Evolutionary conservation across 169 alveolate genomes (phyloP).

Genomic region (Eimeria tenella): DNA sequence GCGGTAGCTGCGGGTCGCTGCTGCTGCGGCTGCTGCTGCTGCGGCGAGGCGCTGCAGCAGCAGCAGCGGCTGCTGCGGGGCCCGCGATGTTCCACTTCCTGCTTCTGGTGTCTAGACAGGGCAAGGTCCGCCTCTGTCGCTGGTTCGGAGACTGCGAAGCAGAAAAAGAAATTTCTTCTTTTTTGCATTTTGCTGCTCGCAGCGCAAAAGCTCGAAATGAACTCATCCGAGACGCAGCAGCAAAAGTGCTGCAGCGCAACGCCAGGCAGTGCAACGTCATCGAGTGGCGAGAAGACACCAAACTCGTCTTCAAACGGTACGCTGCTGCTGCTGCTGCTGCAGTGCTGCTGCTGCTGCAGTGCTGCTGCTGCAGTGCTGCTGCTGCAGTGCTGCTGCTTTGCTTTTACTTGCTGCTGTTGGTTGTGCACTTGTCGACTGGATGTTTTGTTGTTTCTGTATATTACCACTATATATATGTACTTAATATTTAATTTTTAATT

Average conservation of each 20-base stretch:
- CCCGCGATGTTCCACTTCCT: constrained; percentile 97
- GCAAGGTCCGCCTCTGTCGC: constrained; percentile 97
- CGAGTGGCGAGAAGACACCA: constrained; percentile 97
- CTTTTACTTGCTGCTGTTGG: too few species aligned
- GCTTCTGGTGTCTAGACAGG: constrained; percentile 97
- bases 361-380: background rate
- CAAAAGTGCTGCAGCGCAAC: constrained; percentile 94
- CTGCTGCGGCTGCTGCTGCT: constrained; percentile 5
- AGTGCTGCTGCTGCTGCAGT: background rate
- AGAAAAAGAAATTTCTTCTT: background rate
- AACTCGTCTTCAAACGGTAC: constrained; percentile 96
- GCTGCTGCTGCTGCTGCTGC: background rate
- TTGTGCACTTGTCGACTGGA: too few species aligned
- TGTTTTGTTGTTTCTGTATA: too few species aligned
- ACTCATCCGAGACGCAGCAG: constrained; percentile 93
- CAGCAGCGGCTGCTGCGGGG: background rate
- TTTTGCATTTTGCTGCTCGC: constrained; percentile 3
- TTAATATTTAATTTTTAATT: too few species aligned
- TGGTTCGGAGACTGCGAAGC: constrained; percentile 79
- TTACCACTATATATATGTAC: too few species aligned
- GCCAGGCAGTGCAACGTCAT: constrained; percentile 97
- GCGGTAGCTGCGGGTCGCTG: background rate
- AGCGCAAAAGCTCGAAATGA: constrained; percentile 86
- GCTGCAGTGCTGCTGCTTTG: background rate
- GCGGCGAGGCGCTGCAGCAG: background rate